Base-by-base conservation (phyloP, 2,329 filamentous ascomycete species). In the Cryphonectria radicalis region DNA sequence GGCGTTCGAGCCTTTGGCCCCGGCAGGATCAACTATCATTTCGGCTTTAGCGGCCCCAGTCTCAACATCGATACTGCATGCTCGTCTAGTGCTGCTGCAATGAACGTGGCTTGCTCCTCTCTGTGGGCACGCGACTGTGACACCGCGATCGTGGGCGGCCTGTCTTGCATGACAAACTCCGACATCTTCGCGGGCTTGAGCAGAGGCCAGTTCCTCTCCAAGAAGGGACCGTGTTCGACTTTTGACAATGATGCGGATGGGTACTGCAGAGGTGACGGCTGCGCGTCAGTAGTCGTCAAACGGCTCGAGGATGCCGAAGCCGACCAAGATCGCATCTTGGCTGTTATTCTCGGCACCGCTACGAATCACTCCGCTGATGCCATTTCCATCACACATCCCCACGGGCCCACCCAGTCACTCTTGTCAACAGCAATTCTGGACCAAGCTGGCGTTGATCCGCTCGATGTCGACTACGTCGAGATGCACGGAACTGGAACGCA, bases 401-500 rank as follows among this genome's bases (percentile, higher is more conserved):
- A 96, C 79, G 92, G 89, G 4, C 91, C 89, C 19, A 91, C 92
- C 0, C 94, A 97, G 79, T 89, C 92, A 17, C 84, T 87, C 64
- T 82, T 96, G 14, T 95, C 92, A 76, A 87, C 88, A 70, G 85
- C 88, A 55, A 90, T 96, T 40, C 84, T 96, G 0, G 87, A 91
- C 64, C 88, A 92, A 60, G 91, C 92, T 59, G 91, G 91, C 71
- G 87, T 96, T 32, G 90, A 95, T 76, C 91, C 93, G 1, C 86
- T 90, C 66, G 92, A 95, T 74, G 87, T 97, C 65, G 90, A 90
- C 80, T 97, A 95, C 77, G 90, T 97, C 11, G 94, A 97, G 81
- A 94, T 96, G 90, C 93, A 97, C 79, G 94, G 93, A 19, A 97
- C 94, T 3, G 94, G 94, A 43, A 97, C 93, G 0, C 93, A 96